These are phyloP conservation scores for Fraxinus latifolia DNA, from an alignment of 305 asterid species.

Conservation along the genomic window DNA sequence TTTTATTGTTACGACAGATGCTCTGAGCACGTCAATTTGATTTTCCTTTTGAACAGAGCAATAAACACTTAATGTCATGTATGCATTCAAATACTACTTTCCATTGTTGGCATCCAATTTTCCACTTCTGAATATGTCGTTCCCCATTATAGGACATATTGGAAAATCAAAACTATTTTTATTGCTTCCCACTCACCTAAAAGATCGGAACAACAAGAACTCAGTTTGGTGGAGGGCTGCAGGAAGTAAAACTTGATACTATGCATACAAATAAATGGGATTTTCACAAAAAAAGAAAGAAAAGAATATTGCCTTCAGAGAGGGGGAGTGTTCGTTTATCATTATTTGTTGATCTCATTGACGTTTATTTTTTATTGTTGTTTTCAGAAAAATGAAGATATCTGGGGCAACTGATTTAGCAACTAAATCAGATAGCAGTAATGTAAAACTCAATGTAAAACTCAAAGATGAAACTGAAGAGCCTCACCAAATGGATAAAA, in stretches of 20 bases:
- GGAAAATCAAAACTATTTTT: constrained; percentile 11
- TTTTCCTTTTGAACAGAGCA: background rate
- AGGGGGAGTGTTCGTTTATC: background rate
- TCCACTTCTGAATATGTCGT: background rate
- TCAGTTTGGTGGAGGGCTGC: background rate
- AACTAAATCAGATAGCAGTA: constrained; percentile 68
- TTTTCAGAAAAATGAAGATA: constrained; percentile 83
- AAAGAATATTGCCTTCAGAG: background rate
- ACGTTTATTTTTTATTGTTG: constrained; percentile 18
- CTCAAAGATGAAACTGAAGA: constrained; percentile 66
- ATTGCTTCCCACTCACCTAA: background rate
- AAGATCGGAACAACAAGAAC: background rate
- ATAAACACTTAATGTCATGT: background rate
- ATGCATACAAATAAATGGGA: background rate
- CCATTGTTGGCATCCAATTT: background rate
- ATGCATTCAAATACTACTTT: background rate
- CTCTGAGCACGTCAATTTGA: background rate
- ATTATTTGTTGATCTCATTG: constrained; percentile 16
- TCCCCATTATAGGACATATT: background rate
- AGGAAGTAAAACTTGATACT: background rate
- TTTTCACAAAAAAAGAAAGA: background rate
- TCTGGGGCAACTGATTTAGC: constrained; percentile 73
- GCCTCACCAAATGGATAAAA: constrained; percentile 56
- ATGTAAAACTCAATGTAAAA: constrained; percentile 24
- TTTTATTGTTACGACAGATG: background rate